These are phyloP conservation scores for Saxophila tyrrhenica DNA, from an alignment of 495 filamentous ascomycete genomes.

Conservation along the genomic window DNA sequence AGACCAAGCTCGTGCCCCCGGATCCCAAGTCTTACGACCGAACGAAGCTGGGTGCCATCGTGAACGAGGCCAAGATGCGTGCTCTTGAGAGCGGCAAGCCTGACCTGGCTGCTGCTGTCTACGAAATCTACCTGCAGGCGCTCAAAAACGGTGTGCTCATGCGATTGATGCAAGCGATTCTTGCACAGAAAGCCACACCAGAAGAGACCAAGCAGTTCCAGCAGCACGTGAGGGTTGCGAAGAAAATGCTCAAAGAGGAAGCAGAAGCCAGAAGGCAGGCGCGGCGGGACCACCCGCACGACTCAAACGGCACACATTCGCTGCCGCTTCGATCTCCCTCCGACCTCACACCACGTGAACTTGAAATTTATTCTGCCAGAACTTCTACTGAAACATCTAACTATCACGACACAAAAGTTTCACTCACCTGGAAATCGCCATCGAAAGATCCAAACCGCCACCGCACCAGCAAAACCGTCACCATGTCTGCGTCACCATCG, in stretches of 20 bases:
- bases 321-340: slow-evolving; percentile 11
- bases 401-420: slow-evolving; percentile 2
- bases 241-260: slow-evolving; percentile 19
- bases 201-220: slow-evolving; percentile 20
- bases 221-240: slow-evolving; percentile 19
- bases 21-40: slow-evolving; percentile 3
- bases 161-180: slow-evolving; percentile 20
- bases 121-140: slow-evolving; percentile 19
- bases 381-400: slow-evolving; percentile 12
- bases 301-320: slow-evolving; percentile 7
- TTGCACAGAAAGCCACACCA: slow-evolving; percentile 19
- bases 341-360: slow-evolving; percentile 2
- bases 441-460: background rate
- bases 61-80: slow-evolving; percentile 18
- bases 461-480: background rate
- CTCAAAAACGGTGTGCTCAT: slow-evolving; percentile 12
- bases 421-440: slow-evolving; percentile 8
- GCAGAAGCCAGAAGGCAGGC: slow-evolving; percentile 10
- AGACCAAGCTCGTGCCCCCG: background rate
- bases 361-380: background rate
- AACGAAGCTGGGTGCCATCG: slow-evolving; percentile 17
- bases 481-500: slow-evolving; percentile 9
- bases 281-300: slow-evolving; percentile 1
- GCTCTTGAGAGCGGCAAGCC: slow-evolving; percentile 15
- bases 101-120: slow-evolving; percentile 21